phyloP scores from a whole-genome alignment of 768 basidiomycete genomes.

The Podaxis sp. region DNA sequence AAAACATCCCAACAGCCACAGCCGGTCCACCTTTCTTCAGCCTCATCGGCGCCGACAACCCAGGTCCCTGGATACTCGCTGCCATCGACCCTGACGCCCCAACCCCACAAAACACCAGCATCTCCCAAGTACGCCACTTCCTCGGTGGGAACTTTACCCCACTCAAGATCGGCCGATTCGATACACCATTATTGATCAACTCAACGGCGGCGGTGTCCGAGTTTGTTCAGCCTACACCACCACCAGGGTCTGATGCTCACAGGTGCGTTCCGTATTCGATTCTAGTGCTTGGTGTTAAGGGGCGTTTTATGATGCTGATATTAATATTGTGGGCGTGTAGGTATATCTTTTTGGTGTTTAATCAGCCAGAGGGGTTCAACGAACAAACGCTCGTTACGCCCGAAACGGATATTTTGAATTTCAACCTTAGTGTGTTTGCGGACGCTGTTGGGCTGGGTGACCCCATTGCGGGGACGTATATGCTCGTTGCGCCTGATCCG shows the following conservation, averaged over 20 bases:
- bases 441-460: conserved; percentile 39
- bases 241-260: not conserved
- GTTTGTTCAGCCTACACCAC: conserved; percentile 36
- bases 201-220: conserved; percentile 38
- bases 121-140: conserved; percentile 49
- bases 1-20: conserved; percentile 34
- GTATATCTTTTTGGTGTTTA: conserved; percentile 48
- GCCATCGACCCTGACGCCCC: conserved; percentile 52
- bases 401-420: conserved; percentile 30
- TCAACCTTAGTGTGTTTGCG: conserved; percentile 46
- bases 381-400: conserved; percentile 39
- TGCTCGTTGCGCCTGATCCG: conserved; percentile 30
- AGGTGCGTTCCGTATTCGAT: not conserved
- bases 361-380: conserved; percentile 40
- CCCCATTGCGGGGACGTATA: conserved; percentile 50
- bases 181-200: conserved; percentile 30
- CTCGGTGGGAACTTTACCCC: conserved; percentile 40
- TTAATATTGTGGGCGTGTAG: conserved; percentile 16
- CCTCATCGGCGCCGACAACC: conserved; percentile 23
- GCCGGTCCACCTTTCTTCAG: conserved; percentile 36
- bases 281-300: not conserved
- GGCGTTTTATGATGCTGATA: no score
- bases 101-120: conserved; percentile 44
- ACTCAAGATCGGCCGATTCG: not conserved
- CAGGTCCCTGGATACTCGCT: conserved; percentile 47